Conservation (phyloP, 805 yeast genomes). For the Sugiyamaella lignohabitans region DNA sequence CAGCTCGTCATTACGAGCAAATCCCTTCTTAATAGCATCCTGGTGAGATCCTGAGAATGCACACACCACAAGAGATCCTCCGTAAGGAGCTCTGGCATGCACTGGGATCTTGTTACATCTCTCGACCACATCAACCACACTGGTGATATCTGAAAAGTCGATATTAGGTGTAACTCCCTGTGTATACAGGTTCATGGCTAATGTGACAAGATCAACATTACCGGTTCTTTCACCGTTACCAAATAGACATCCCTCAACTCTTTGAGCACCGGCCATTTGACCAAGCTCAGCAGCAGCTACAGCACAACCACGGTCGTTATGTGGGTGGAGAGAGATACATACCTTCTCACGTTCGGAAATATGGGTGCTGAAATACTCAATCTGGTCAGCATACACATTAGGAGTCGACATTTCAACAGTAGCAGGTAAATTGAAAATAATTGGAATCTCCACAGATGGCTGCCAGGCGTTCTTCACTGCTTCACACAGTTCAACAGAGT, state of each 20-base stretch:
- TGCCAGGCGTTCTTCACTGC: slow-evolving; percentile 72
- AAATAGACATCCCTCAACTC: slow-evolving; percentile 79
- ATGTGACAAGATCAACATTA: slow-evolving; percentile 73
- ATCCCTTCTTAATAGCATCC: slow-evolving; percentile 83
- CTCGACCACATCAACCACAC: slow-evolving; percentile 67
- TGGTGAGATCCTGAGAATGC: slow-evolving; percentile 85
- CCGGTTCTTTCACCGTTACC: slow-evolving; percentile 89
- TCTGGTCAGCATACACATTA: slow-evolving; percentile 77
- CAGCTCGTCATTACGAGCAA: slow-evolving; percentile 35
- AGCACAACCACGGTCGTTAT: slow-evolving; percentile 81
- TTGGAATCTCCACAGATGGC: slow-evolving; percentile 57
- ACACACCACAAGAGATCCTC: slow-evolving; percentile 75
- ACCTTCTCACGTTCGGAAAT: slow-evolving; percentile 62
- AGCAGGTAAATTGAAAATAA: slow-evolving; percentile 77
- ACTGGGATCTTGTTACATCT: slow-evolving; percentile 77
- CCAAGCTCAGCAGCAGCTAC: slow-evolving; percentile 87
- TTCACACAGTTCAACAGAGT: slow-evolving; percentile 59
- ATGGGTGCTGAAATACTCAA: slow-evolving; percentile 61
- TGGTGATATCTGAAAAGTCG: slow-evolving; percentile 62
- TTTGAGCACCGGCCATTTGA: slow-evolving; percentile 78
- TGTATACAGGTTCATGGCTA: slow-evolving; percentile 70
- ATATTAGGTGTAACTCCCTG: slow-evolving; percentile 68
- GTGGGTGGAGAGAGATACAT: slow-evolving; percentile 73
- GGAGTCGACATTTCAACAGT: slow-evolving; percentile 81
- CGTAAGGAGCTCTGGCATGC: slow-evolving; percentile 73